These are phyloP conservation scores for Protomyces pachydermus DNA, from an alignment of 1,139 yeast genomes.

Conservation along the genomic window DNA sequence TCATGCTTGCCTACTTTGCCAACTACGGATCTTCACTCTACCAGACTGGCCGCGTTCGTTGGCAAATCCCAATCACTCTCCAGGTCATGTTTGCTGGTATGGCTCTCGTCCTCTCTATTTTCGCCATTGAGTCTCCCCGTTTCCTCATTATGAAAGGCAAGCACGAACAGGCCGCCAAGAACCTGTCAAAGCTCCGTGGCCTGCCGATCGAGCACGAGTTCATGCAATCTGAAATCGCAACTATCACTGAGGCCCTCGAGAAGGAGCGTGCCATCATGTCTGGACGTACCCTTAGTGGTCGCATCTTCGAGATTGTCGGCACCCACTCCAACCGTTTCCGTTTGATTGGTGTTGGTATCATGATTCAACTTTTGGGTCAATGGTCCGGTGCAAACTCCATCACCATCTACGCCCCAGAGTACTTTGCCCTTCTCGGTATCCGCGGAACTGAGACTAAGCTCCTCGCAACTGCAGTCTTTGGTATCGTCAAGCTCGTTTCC, in stretches of 20 bases:
- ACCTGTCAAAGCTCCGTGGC: conserved; percentile 48
- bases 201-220: conserved; percentile 47
- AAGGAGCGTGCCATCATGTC: conserved; percentile 19
- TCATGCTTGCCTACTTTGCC: conserved; percentile 49
- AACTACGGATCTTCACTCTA: conserved; percentile 45
- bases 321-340: conserved; percentile 45
- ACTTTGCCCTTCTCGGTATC: conserved; percentile 52
- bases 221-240: conserved; percentile 30
- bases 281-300: conserved; percentile 32
- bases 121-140: conserved; percentile 46
- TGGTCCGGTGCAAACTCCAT: conserved; percentile 62
- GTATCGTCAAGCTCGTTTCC: conserved; percentile 47
- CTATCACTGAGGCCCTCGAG: conserved; percentile 33
- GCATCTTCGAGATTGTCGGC: conserved; percentile 17
- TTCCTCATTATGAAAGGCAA: conserved; percentile 44
- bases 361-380: conserved; percentile 54
- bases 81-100: conserved; percentile 38
- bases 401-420: conserved; percentile 44
- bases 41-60: conserved; percentile 41
- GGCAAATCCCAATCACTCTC: conserved; percentile 41
- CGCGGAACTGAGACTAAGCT: conserved; percentile 43
- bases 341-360: conserved; percentile 45
- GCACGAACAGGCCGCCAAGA: conserved; percentile 42
- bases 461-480: conserved; percentile 52
- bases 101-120: conserved; percentile 16